A percentile compares a stretch with the other conserved stretches of the same genome.
Conservation (phyloP, 768 basidiomycete genomes). For the Leccinum truebloodii region DNA sequence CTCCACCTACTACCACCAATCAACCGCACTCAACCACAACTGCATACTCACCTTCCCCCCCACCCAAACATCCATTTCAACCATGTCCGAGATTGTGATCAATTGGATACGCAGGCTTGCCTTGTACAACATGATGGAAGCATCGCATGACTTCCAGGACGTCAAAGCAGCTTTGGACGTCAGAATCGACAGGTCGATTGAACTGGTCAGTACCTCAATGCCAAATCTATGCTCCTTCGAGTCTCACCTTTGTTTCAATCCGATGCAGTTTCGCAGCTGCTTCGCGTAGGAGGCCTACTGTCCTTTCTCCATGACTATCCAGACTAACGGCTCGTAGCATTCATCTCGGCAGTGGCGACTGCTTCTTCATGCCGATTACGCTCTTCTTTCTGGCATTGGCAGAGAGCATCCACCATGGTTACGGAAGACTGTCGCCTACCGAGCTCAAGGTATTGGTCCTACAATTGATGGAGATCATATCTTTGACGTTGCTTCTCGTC, state of each 20-base stretch:
- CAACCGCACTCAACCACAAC: not conserved
- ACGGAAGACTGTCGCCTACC: constrained; percentile 23
- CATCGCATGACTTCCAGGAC: constrained; percentile 24
- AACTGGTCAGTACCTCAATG: constrained; percentile 16
- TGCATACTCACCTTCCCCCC: not conserved
- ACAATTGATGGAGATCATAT: not conserved
- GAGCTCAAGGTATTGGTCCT: constrained; percentile 24
- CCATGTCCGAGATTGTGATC: not conserved
- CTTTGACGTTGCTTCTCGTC: not conserved
- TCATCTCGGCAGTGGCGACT: constrained; percentile 9
- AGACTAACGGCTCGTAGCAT: constrained; percentile 19
- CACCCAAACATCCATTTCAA: constrained; percentile 10
- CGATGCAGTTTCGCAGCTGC: constrained; percentile 14
- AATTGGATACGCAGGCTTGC: constrained; percentile 11
- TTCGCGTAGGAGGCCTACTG: constrained; percentile 10
- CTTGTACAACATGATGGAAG: constrained; percentile 17
- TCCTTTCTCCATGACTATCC: not conserved
- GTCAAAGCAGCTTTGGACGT: constrained; percentile 19
- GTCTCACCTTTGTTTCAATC: constrained; percentile 1
- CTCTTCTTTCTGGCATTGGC: constrained; percentile 21
- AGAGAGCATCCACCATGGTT: constrained; percentile 19
- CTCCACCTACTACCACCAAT: too few species aligned
- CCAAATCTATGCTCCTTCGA: not conserved
- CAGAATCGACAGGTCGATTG: constrained; percentile 22
- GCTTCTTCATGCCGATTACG: constrained; percentile 13